phyloP scores from a whole-genome alignment of 169 alveolate species.

The Babesia gibsoni region DNA sequence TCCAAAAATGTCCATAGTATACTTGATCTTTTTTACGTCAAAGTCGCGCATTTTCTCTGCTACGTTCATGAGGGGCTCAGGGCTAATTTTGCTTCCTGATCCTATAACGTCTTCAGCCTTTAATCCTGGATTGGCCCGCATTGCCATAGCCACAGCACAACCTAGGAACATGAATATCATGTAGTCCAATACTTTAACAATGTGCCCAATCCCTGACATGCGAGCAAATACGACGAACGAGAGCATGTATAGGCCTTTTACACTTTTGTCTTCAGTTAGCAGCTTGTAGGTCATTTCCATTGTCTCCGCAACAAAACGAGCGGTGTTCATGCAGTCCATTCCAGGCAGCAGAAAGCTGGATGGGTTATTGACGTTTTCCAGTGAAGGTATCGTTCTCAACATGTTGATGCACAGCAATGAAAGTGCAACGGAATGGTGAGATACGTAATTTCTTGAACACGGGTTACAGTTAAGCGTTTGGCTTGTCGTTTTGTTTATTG shows the following conservation, averaged over 20 bases:
- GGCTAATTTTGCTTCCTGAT: neutral
- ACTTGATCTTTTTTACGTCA: slow-evolving; percentile 23
- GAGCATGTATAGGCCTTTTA: slow-evolving; percentile 18
- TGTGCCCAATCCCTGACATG: slow-evolving; percentile 26
- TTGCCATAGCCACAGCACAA: slow-evolving; percentile 38
- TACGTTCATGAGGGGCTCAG: neutral
- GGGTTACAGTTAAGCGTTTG: neutral
- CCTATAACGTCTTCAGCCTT: slow-evolving; percentile 41
- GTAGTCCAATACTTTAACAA: slow-evolving; percentile 31
- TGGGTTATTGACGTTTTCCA: neutral
- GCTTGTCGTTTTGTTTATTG: slow-evolving; percentile 20
- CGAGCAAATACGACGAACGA: slow-evolving; percentile 23
- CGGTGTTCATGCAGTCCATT: slow-evolving; percentile 41
- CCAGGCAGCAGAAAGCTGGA: slow-evolving; percentile 3
- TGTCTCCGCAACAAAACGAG: slow-evolving; percentile 44
- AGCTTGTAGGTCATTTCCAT: slow-evolving; percentile 58
- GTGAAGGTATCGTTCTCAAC: neutral
- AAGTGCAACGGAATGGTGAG: slow-evolving; percentile 18
- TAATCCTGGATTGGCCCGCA: slow-evolving; percentile 21
- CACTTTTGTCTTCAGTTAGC: slow-evolving; percentile 25
- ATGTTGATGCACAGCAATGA: slow-evolving; percentile 27
- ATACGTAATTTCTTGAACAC: slow-evolving; percentile 19
- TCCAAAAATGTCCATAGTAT: slow-evolving; percentile 4
- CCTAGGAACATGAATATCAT: slow-evolving; percentile 22
- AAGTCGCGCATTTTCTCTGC: neutral